A percentile compares a stretch with the other conserved stretches of the same genome.
These are phyloP conservation scores for Flaveria robusta DNA, from an alignment of 129 eudicot genomes.

Conservation along the genomic window DNA sequence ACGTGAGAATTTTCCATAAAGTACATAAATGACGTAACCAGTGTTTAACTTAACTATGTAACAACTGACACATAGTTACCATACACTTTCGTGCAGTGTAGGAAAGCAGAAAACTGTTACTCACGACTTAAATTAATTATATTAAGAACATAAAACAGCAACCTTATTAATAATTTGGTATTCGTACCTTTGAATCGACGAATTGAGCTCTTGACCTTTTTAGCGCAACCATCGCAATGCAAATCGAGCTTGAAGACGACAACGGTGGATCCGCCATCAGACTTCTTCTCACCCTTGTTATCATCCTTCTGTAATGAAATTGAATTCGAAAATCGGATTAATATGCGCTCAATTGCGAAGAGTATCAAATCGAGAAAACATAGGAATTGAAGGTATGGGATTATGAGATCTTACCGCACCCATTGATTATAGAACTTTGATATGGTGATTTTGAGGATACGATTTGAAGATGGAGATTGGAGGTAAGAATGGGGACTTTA, in stretches of 20 bases:
- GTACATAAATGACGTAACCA: too few species aligned
- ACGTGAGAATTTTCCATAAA: neutral
- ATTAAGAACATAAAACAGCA: too few species aligned
- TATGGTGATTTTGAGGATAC: neutral
- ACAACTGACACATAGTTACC: too few species aligned
- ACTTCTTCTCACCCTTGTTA: conserved; percentile 42
- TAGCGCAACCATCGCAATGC: conserved; percentile 94
- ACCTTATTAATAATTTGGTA: neutral
- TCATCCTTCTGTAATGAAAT: conserved; percentile 39
- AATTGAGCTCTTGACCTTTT: conserved; percentile 57
- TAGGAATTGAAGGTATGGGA: neutral
- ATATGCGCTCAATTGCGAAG: neutral
- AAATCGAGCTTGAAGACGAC: conserved; percentile 69
- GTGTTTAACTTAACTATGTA: too few species aligned
- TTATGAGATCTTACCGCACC: conserved; percentile 45
- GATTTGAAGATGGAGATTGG: conserved; percentile 15
- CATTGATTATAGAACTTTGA: conserved; percentile 40
- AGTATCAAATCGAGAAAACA: neutral
- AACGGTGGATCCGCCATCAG: conserved; percentile 33
- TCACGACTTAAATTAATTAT: too few species aligned
- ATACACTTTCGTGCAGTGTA: too few species aligned
- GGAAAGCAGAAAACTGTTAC: too few species aligned
- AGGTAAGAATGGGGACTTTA: conserved; percentile 29
- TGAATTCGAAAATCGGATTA: neutral
- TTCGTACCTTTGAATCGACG: conserved; percentile 57